Evolutionary conservation across 805 yeast genomes (phyloP), one percentile per base, ranked within the genome.

Genomic region (Candida endomychidarum): DNA sequence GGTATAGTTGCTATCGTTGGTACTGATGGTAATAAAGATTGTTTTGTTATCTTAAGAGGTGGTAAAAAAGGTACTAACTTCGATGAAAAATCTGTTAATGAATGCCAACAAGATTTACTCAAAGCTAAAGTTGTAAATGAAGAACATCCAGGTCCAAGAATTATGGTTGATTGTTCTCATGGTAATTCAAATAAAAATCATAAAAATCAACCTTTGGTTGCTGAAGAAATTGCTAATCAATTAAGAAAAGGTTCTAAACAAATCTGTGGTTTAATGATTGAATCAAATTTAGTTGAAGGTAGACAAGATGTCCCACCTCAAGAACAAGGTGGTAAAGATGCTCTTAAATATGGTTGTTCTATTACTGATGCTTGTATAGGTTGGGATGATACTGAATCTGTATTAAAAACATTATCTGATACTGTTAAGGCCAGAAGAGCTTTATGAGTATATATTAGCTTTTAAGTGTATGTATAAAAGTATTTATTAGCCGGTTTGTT

Each of bases 161-260:
- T 88, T 54, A 93, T 93, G 99, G 85, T 93, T 47, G 99, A 93
- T 70, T 93, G 96, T 70, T 90, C 97, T 34, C 99, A 93, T 67
- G 99, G 96, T 56, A 93, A 93, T 75, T 89, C 97, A 26, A 81
- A 76, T 66, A 93, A 93, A 70, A 93, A 93, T 70, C 89, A 78
- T 81, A 78, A 81, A 61, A 93, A 93, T 72, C 99, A 93, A 72
- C 97, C 99, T 44, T 81, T 75, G 63, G 99, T 93, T n/a, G 82
- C 88, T 50, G 69, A 75, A 20, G 79, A 74, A 42, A 93, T 91
- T 40, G 88, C 91, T 36, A 80, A 78, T 51, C 98, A 93, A 69
- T 72, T 91, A 34, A 67, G 85, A 25, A 70, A 67, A 20, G 99
- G 99, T 56, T 95, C 88, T 63, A 76, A 78, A 38, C 70, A 70